Base-by-base conservation (phyloP, 2,329 filamentous ascomycete species). In the Trichophaea hybrida region DNA sequence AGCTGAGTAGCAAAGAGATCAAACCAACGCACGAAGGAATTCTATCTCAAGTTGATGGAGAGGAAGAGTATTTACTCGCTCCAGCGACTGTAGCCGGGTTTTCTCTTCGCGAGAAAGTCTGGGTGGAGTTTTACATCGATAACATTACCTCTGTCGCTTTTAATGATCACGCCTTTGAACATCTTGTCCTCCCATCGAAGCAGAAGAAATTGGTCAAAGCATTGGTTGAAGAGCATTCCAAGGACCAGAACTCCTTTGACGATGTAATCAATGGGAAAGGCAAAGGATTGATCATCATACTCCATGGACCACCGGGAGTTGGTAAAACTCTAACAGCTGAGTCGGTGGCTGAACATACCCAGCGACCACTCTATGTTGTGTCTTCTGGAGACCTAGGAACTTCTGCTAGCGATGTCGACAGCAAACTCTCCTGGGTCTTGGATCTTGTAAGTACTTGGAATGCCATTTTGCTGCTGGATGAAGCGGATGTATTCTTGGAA, bases 361-460 rank as follows among this genome's bases (percentile, higher is more conserved):
- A 73, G 32, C 73, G 75, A 0, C 78, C 78, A 2, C 74, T 81
- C 6, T 74, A 80, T 58, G 72, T 74, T 0, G 73, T 81, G 15
- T 78, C 74, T 61, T 67, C 68, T 0, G 69, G 69, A 6, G 69
- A 71, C 34, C 62, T 73, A 1, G 71, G 70, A 2, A 68, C 66
- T 8, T 59, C 68, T 13, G 71, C 76, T 0, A 70, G 70, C 1
- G 66, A 69, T 3, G 79, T 94, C 0, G 88, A 94, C 70, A 75
- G 74, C 7, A 85, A 93, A 68, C 75, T 95, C 7, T 85, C 90
- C 69, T 86, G 86, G 70, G 89, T 94, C 56, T 78, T 94, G 59
- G 86, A 93, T 66, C 86, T 94, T 48, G 88, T 87, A 44, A 86
- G 91, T 68, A 81, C 83, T 0, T 94, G 88, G 88, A 86, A 87